Conservation (phyloP, 2,329 filamentous ascomycete genomes). For the Trichophyton verrucosum region DNA sequence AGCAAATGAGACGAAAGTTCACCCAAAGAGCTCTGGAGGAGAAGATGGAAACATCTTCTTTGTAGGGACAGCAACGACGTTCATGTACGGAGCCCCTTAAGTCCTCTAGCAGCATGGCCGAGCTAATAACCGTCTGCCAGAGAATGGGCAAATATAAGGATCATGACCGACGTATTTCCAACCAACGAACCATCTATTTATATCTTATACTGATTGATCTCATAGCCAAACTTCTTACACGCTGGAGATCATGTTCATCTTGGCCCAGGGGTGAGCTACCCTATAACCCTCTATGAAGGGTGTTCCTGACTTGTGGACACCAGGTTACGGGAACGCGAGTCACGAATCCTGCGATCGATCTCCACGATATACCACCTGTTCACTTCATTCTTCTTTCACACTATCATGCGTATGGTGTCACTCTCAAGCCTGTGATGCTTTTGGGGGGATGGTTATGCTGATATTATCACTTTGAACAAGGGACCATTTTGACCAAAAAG, state of each 20-base stretch:
- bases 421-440: neutral
- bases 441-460: neutral
- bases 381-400: slow-evolving; percentile 51
- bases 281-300: neutral
- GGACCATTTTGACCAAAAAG: slow-evolving; percentile 44
- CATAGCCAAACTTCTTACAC: slow-evolving; percentile 51
- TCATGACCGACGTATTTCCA: slow-evolving; percentile 29
- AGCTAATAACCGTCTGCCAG: slow-evolving; percentile 13
- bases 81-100: slow-evolving; percentile 18
- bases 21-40: slow-evolving; percentile 25
- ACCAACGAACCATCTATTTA: neutral
- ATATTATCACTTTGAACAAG: slow-evolving; percentile 10
- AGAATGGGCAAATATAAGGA: slow-evolving; percentile 29
- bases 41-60: slow-evolving; percentile 30
- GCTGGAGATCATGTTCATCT: slow-evolving; percentile 55
- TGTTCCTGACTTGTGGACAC: neutral
- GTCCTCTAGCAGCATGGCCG: neutral
- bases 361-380: slow-evolving; percentile 47
- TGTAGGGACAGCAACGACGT: slow-evolving; percentile 30
- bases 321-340: slow-evolving; percentile 34
- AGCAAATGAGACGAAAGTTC: slow-evolving; percentile 34
- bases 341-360: slow-evolving; percentile 49
- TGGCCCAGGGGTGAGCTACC: slow-evolving; percentile 43
- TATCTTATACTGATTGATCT: neutral
- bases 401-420: slow-evolving; percentile 42